Conservation (phyloP, 106 monocot species). For the Gastrodia elata region DNA sequence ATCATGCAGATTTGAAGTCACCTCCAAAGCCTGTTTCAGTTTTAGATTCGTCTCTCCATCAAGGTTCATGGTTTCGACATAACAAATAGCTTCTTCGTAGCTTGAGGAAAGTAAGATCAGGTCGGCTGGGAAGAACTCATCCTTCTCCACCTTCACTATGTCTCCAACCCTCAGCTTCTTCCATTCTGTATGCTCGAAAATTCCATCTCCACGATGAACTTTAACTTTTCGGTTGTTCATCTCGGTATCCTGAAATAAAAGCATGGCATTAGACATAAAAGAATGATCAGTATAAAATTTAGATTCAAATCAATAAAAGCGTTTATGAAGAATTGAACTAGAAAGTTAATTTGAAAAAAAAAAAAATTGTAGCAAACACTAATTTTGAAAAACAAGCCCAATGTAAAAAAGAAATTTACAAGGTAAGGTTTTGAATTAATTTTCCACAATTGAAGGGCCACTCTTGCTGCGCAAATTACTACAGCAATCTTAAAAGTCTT, state of each 20-base stretch:
- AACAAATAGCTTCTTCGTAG: constrained; percentile 84
- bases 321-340: neutral
- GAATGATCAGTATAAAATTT: neutral
- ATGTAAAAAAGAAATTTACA: too few relatives aligned
- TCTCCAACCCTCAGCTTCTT: constrained; percentile 74
- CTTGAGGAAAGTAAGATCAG: constrained; percentile 77
- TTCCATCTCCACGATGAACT: constrained; percentile 44
- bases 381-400: too few relatives aligned
- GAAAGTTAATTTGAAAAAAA: neutral
- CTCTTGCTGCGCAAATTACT: neutral
- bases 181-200: constrained; percentile 58
- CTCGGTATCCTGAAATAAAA: constrained; percentile 55
- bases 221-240: constrained; percentile 72
- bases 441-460: neutral
- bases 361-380: neutral
- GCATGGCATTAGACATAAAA: neutral
- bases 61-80: constrained; percentile 96
- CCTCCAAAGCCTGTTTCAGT: constrained; percentile 67
- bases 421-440: too few relatives aligned
- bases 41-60: constrained; percentile 96
- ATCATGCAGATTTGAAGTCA: constrained; percentile 51
- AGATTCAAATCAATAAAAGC: neutral
- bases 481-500: neutral
- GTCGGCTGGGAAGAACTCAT: constrained; percentile 82
- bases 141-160: constrained; percentile 83